Base-by-base conservation (phyloP, 2,329 filamentous ascomycete genomes). In the Fusarium globosum region DNA sequence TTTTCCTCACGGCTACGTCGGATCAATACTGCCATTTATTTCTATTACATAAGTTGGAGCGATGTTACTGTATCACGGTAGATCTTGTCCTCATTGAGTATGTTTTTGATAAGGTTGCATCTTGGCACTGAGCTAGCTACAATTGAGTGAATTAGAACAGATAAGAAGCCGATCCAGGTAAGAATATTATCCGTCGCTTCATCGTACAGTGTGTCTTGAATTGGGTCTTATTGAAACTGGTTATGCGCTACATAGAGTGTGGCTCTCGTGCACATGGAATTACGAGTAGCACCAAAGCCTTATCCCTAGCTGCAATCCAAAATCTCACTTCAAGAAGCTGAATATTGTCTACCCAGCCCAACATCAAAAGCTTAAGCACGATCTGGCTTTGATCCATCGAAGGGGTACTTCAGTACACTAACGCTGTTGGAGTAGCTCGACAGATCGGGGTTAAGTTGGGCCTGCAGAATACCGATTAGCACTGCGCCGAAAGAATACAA, bases 311-410 rank as follows among this genome's bases (percentile, higher is more conserved):
- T 23, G 15, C 7, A 23, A 5, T 23, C n/a, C 7, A 18, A 15
- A 13, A 49, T 7, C 7, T 4, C 14, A 21, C 15, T 12, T n/a
- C n/a, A 3, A 30, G 30, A 23, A 4, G 15, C 15, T n/a, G n/a
- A n/a, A n/a, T n/a, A n/a, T n/a, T n/a, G n/a, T n/a, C n/a, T n/a
- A n/a, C n/a, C n/a, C n/a, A n/a, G n/a, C n/a, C n/a, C n/a, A n/a
- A n/a, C n/a, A n/a, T 28, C 28, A 28, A 28, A 28, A 28, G 28
- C 28, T 8, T n/a, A 61, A 23, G 10, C 28, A 28, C 56, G 61
- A 16, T 61, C 61, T 12, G 61, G 61, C 56, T 61, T 63, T 10
- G 61, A 61, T 28, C 61, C 20, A 36, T 63, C 56, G 2, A 48
- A 63, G 0, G 61, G 61, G 1, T 49, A 61, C 61, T 63, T 63